A percentile compares a stretch with the other conserved stretches of the same genome.
These are phyloP conservation scores for Calocybe indica DNA, from an alignment of 768 basidiomycete genomes.

Conservation along the genomic window DNA sequence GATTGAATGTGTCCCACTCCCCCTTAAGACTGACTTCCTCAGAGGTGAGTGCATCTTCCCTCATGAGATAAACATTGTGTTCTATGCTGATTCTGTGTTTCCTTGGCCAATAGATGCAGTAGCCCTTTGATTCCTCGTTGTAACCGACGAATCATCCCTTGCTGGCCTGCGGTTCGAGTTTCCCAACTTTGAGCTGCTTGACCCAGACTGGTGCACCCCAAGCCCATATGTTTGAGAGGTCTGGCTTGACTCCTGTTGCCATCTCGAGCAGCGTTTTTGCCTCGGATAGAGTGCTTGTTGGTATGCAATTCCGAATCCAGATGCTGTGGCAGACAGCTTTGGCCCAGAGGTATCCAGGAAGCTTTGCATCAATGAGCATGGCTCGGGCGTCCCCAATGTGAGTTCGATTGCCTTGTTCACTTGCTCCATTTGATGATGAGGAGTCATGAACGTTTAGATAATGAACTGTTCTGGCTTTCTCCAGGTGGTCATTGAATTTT, in stretches of 20 bases:
- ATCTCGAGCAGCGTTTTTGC: conserved; percentile 14
- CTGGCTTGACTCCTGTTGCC: conserved; percentile 14
- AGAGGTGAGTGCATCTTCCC: conserved; percentile 7
- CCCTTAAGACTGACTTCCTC: conserved; percentile 17
- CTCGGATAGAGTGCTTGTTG: conserved; percentile 16
- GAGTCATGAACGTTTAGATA: conserved; percentile 27
- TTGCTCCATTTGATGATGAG: conserved; percentile 23
- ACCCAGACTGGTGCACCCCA: too few species aligned
- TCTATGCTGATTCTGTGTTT: conserved; percentile 21
- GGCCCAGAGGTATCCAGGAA: conserved; percentile 17
- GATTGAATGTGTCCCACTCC: conserved; percentile 9
- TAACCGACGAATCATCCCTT: conserved; percentile 19
- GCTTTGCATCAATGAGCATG: conserved; percentile 15
- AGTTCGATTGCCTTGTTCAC: conserved; percentile 21
- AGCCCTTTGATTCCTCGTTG: conserved; percentile 18
- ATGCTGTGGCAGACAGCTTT: conserved; percentile 13
- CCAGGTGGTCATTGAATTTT: conserved; percentile 17
- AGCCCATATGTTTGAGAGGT: conserved; percentile 12
- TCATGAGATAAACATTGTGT: conserved; percentile 15
- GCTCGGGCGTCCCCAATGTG: conserved; percentile 13
- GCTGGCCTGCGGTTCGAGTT: not conserved
- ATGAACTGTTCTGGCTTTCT: conserved; percentile 17
- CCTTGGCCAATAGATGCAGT: conserved; percentile 26
- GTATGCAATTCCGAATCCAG: conserved; percentile 17
- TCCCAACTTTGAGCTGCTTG: too few species aligned